A percentile compares a stretch with the other conserved stretches of the same genome.
Conservation (phyloP, 306 rosid species). For the Carpinus viminea region DNA sequence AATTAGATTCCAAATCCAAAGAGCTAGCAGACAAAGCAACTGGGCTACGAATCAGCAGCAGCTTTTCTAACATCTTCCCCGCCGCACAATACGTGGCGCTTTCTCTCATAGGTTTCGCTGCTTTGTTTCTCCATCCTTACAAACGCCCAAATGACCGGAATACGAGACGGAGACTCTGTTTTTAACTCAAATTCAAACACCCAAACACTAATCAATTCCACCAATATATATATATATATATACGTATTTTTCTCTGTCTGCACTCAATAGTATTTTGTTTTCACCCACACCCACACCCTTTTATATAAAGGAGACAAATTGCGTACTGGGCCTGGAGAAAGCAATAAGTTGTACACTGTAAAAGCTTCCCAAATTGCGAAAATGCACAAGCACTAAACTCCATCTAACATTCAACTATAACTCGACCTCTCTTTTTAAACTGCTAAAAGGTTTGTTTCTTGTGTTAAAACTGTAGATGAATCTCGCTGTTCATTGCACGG, state of each 20-base stretch:
- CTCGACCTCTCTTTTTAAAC: conserved; percentile 11
- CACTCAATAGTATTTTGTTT: conserved; percentile 31
- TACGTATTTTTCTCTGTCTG: conserved; percentile 7
- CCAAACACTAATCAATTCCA: conserved; percentile 18
- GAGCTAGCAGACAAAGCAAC: conserved; percentile 47
- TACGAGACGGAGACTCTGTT: conserved; percentile 38
- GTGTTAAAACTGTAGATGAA: neutral
- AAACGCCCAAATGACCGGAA: conserved; percentile 43
- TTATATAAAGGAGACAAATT: conserved; percentile 31
- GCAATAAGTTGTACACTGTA: neutral
- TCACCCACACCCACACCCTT: conserved; percentile 6
- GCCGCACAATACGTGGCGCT: conserved; percentile 80
- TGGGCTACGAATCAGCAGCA: conserved; percentile 48
- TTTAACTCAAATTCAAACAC: conserved; percentile 28
- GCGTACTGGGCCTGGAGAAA: conserved; percentile 11
- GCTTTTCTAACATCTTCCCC: conserved; percentile 47
- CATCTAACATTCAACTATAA: conserved; percentile 31
- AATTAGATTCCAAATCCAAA: conserved; percentile 79
- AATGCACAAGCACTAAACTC: conserved; percentile 41
- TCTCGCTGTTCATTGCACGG: neutral
- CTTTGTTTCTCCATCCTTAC: conserved; percentile 25
- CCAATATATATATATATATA: too few species aligned
- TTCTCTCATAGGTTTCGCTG: conserved; percentile 62
- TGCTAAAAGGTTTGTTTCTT: conserved; percentile 2
- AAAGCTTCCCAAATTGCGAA: conserved; percentile 26